These are phyloP conservation scores for Dimocarpus longan DNA, from an alignment of 345 rosid species.

Conservation along the genomic window DNA sequence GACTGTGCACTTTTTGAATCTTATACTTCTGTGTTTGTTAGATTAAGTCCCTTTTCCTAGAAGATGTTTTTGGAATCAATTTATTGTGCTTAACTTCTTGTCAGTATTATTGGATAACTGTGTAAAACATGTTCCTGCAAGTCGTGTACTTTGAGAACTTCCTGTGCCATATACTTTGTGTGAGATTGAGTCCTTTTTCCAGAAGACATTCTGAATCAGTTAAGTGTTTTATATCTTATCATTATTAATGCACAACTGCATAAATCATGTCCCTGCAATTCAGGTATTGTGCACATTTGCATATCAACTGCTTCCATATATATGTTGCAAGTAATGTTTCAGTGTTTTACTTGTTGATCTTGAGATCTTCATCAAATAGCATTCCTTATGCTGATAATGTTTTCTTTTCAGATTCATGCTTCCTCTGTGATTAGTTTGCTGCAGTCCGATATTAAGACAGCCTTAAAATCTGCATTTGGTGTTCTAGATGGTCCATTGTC, in stretches of 20 bases:
- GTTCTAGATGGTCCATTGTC: conserved; percentile 88
- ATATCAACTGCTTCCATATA: neutral
- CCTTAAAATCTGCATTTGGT: conserved; percentile 86
- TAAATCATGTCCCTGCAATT: neutral
- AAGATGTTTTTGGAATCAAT: neutral
- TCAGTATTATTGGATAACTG: neutral
- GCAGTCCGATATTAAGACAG: conserved; percentile 85
- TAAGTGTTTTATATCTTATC: neutral
- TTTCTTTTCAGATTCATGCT: conserved; percentile 68
- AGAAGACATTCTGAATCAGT: neutral
- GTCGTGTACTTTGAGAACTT: neutral
- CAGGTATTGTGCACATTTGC: neutral
- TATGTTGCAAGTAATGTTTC: neutral
- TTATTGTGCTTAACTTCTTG: neutral
- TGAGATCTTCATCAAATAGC: conserved; percentile 6
- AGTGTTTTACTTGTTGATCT: neutral
- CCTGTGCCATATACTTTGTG: neutral
- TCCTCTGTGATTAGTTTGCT: conserved; percentile 82
- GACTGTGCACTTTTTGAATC: neutral
- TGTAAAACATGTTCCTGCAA: neutral
- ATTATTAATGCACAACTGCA: neutral
- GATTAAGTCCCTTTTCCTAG: neutral
- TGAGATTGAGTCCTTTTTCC: neutral
- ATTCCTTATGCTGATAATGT: conserved; percentile 10
- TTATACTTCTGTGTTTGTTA: neutral